Conservation (phyloP, 371 early-diverging fungal genomes). For the Conidiobolus incongruus region DNA sequence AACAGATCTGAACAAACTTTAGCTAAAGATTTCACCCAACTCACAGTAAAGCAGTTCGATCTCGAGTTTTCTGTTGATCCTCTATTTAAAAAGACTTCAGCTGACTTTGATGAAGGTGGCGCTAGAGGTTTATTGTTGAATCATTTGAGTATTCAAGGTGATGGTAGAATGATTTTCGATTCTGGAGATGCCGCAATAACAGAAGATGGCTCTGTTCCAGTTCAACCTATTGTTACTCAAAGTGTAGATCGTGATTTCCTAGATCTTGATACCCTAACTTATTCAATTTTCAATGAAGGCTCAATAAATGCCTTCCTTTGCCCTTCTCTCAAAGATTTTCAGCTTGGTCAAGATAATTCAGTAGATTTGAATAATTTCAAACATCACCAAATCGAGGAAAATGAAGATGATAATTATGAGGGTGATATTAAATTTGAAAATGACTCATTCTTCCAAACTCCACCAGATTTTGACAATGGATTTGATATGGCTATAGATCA, state of each 20-base stretch:
- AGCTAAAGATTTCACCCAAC: constrained; percentile 47
- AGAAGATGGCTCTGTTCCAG: constrained; percentile 7
- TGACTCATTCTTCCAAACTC: constrained; percentile 2
- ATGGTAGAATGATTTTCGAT: constrained; percentile 86
- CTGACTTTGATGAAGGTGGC: constrained; percentile 97
- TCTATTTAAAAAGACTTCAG: constrained; percentile 91
- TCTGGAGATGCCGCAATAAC: constrained; percentile 45
- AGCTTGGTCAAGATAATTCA: constrained; percentile 4
- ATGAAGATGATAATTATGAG: constrained; percentile 6
- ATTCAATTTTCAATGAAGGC: neutral
- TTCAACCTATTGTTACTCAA: constrained; percentile 4
- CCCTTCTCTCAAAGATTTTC: constrained; percentile 3
- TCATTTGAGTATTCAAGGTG: constrained; percentile 48
- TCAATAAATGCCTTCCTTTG: neutral
- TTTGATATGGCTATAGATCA: neutral
- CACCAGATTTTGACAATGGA: neutral
- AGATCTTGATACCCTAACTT: neutral
- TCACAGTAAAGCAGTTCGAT: constrained; percentile 74
- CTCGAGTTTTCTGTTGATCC: constrained; percentile 87
- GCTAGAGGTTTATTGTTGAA: constrained; percentile 80
- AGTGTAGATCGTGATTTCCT: neutral
- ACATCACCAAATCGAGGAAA: constrained; percentile 8
- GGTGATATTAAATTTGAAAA: constrained; percentile 4
- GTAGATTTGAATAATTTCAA: constrained; percentile 5
- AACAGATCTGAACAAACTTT: constrained; percentile 33